Base-by-base conservation (phyloP, 73 alveolate genomes). In the Urostyla sp. region DNA sequence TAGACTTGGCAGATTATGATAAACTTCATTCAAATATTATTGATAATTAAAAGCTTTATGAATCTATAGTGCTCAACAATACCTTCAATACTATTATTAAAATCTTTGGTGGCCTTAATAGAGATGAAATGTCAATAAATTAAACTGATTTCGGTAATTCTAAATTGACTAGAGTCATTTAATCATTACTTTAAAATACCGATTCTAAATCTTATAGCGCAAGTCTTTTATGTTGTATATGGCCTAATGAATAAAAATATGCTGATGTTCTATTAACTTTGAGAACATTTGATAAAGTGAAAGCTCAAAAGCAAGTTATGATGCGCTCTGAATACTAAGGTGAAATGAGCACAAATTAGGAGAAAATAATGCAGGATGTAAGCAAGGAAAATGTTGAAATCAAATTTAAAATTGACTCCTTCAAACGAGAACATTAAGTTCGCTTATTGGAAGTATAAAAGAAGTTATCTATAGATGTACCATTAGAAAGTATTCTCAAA, bases 1-100 rank as follows among this genome's bases (percentile, higher is more conserved):
- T 69, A 7, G 83, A 69, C 31, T 4, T 69, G 72, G 66, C 72
- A 5, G 83, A 69, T 37, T 69, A 69, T 49, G 83, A 69, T 1
- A 69, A 69, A 34, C 69, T 69, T 24, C 27, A 48, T 34, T 37
- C 83, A 8, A 69, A 69, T 35, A 69, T 69, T 10, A 69, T 69
- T 11, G 83, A 69, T 48, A 45, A 69, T 23, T 27, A 69, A 45
- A 69, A 69, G 31, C 72, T 69, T 34, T 69, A 69, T 30, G 83
- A 69, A 11, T 48, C 69, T n/a, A 69, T 69, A 1, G 72, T 48
- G 2, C 31, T 28, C 10, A 69, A 69, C 69, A 69, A 69, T 24
- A 48, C 72, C 28, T 45, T 69, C 23, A 69, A 21, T 28, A 69
- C 83, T 16, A 1, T 69, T 2, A 52, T 69, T 49, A n/a, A 3